Base-by-base conservation (phyloP, 202 grass and related monocot species). In the Brachypodium distachyon region DNA sequence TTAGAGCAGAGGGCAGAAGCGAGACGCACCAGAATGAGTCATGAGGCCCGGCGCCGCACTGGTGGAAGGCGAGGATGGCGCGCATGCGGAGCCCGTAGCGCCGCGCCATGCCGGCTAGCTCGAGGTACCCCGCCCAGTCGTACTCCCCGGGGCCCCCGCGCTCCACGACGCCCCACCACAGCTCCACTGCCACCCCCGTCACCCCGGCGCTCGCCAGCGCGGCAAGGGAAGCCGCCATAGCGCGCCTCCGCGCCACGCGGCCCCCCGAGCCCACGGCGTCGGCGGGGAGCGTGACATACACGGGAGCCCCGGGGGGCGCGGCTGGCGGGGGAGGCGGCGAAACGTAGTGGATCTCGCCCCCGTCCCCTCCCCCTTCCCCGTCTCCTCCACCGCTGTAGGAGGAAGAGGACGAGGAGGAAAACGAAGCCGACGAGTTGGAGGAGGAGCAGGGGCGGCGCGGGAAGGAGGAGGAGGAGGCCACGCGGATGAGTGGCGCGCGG, bases 131-230 rank as follows among this genome's bases (percentile, higher is more conserved):
- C 7, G 68, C 69, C 90, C 90, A 93, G 36, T 93, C 90, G 69
- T 93, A 90, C 56, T 82, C 70, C 43, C 84, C 36, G 32, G 90
- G 87, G 0, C 67, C 68, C 18, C 81, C 62, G 27, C 90, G 56
- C 77, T 93, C 90, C 37, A 93, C 87, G 81, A 89, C 47, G 27
- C 90, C 90, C 90, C 87, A 93, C 90, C 90, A 93, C 77, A 80
- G 72, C 87, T 93, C 90, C 2, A 93, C 33, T 18, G 63, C 84
- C 4, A 93, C 61, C 46, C 90, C 84, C 4, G 87, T 78, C 3
- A 89, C 90, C 19, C 90, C 90, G 7, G 90, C 77, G 32, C 54
- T 36, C 9, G 90, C 81, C 21, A 93, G 87, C 61, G 90, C 90
- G 33, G 76, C 74, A 56, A 93, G 71, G 56, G 90, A 93, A 16